phyloP scores from a whole-genome alignment of 2,329 filamentous ascomycete genomes.

The Ophiostoma novo-ulmi region DNA sequence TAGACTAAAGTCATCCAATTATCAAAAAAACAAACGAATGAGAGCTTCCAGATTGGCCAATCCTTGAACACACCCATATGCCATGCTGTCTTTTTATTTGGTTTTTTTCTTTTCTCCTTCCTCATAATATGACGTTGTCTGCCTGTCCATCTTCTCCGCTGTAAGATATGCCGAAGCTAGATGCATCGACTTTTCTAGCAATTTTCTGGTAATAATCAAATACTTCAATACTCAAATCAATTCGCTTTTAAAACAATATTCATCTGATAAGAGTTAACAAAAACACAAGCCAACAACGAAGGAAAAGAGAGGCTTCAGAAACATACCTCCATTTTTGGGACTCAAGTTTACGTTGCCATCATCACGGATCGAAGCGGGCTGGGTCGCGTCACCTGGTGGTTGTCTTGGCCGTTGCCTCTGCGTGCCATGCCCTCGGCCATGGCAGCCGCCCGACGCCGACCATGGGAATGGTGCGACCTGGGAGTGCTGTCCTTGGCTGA shows the following conservation, averaged over 20 bases:
- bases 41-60: not conserved
- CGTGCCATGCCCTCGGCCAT: constrained; percentile 35
- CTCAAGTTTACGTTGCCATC: constrained; percentile 53
- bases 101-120: not conserved
- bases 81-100: not conserved
- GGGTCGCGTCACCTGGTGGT: constrained; percentile 52
- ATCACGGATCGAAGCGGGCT: constrained; percentile 65
- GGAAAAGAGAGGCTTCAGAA: not conserved
- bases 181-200: not conserved
- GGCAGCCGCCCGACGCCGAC: constrained; percentile 44
- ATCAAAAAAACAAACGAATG: not conserved
- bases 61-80: not conserved
- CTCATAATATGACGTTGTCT: not conserved
- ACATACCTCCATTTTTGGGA: constrained; percentile 17
- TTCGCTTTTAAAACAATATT: not conserved
- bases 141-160: not conserved
- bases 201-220: not conserved
- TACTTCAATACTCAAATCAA: not conserved
- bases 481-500: constrained; percentile 4
- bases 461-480: constrained; percentile 26
- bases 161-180: not conserved
- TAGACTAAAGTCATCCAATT: not conserved
- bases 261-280: not conserved
- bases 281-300: not conserved
- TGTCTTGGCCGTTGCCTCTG: constrained; percentile 42